Conservation (phyloP, 148 eudicot species). For the Persicaria maculosa region DNA sequence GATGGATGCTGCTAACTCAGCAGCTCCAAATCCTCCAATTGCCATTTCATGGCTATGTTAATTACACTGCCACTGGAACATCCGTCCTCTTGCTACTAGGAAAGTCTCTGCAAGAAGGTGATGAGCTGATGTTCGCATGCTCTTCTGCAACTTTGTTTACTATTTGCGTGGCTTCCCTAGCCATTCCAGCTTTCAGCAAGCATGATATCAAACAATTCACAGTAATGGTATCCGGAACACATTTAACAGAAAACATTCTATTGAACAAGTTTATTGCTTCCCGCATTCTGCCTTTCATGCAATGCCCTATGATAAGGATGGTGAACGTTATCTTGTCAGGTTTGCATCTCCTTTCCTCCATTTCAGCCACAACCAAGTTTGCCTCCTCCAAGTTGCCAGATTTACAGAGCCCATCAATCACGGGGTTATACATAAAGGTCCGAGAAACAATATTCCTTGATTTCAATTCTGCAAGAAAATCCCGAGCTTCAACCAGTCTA, state of each 20-base stretch:
- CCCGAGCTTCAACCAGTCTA: constrained; percentile 69
- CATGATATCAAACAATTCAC: constrained; percentile 49
- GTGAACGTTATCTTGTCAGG: constrained; percentile 86
- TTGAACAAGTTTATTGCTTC: constrained; percentile 68
- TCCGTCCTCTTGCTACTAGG: constrained; percentile 27
- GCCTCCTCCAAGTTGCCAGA: constrained; percentile 83
- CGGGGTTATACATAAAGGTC: constrained; percentile 81
- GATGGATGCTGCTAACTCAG: neutral
- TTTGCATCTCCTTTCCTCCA: constrained; percentile 61
- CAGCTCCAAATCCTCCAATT: neutral
- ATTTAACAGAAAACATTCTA: constrained; percentile 63
- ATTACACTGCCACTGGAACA: constrained; percentile 54
- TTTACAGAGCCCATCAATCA: constrained; percentile 88
- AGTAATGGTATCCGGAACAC: constrained; percentile 73
- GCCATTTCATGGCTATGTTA: constrained; percentile 9
- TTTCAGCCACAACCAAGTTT: constrained; percentile 57
- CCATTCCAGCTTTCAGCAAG: constrained; percentile 89
- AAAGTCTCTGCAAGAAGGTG: constrained; percentile 29
- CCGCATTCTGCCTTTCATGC: constrained; percentile 79
- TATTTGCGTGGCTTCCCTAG: constrained; percentile 58
- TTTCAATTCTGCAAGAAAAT: constrained; percentile 47
- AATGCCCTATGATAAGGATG: constrained; percentile 90
- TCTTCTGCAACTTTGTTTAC: constrained; percentile 36
- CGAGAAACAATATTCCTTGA: constrained; percentile 44
- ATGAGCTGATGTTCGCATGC: constrained; percentile 21